Evolutionary conservation across 2,329 filamentous ascomycete genomes (phyloP), one percentile per base, ranked within the genome.

Genomic region (Neofusicoccum parvum): DNA sequence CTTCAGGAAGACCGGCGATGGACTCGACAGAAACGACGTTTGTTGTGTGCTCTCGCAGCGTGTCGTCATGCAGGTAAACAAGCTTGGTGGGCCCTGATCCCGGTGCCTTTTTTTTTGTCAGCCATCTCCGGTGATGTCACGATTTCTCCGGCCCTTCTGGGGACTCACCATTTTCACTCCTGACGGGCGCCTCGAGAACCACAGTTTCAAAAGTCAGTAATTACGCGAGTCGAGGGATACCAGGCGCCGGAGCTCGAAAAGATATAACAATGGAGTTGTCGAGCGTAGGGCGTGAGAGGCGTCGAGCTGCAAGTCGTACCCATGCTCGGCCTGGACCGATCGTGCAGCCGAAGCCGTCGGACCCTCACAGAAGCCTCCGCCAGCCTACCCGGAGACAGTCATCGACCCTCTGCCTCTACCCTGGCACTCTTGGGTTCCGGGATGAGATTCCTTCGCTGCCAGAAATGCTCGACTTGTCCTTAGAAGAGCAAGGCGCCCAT

Each of bases 1-100:
- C 75, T 39, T 83, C 78, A 3, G 85, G 80, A 0, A 90, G 80
- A 1, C 77, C 73, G 0, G 79, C 71, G 67, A 88, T 82, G 0
- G 85, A 79, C 1, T 77, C 76, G 39, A 88, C 75, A 6, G 82
- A 81, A 4, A 78, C 77, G 27, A 88, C 75, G 2, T 72, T 71
- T 0, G 83, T 82, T 27, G 76, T 71, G 34, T 85, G 79, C 0
- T 71, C 78, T 65, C 80, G 72, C 1, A 85, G 77, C 36, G 74
- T 71, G 23, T 76, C 74, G 49, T 81, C 72, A 67, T 78, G 76
- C 67, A 80, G 80, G 68, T 79, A 80, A n/a, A 77, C 49, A 27
- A 64, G 51, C 20, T 64, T 64, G 41, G 62, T 64, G 11, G 14
- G 34, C 10, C 20, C 14, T 27, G 62, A 37, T 17, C 56, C 56